Conservation (phyloP, 2,329 filamentous ascomycete species). For the Neoarthrinium moseri region DNA sequence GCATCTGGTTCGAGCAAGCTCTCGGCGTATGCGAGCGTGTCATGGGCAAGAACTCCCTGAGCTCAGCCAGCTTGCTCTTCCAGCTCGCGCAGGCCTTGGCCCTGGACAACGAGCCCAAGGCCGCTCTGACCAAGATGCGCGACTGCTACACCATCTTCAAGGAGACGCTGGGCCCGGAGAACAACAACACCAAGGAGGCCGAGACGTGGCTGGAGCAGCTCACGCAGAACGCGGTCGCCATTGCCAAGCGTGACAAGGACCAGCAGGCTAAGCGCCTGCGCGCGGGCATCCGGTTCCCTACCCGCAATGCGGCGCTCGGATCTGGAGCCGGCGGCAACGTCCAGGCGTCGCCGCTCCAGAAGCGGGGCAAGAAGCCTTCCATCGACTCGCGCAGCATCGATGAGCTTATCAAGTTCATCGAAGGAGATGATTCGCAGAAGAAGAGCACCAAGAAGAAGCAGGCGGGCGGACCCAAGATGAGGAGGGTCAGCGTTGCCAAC, state of each 20-base stretch:
- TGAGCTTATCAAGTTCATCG: slow-evolving; percentile 91
- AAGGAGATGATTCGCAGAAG: slow-evolving; percentile 63
- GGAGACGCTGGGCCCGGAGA: slow-evolving; percentile 77
- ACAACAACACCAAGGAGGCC: slow-evolving; percentile 97
- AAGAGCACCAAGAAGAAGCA: slow-evolving; percentile 55
- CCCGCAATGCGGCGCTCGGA: slow-evolving; percentile 61
- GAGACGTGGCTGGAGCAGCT: slow-evolving; percentile 96
- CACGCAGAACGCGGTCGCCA: slow-evolving; percentile 90
- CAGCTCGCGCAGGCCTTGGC: slow-evolving; percentile 94
- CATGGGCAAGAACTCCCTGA: slow-evolving; percentile 86
- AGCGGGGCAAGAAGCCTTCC: slow-evolving; percentile 32
- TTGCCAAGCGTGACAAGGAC: slow-evolving; percentile 92
- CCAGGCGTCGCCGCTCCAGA: slow-evolving; percentile 30
- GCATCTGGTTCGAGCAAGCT: slow-evolving; percentile 94
- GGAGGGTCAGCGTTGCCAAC: slow-evolving; percentile 32
- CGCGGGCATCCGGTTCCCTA: slow-evolving; percentile 66
- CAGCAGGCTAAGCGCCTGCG: slow-evolving; percentile 72
- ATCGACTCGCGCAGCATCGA: slow-evolving; percentile 85
- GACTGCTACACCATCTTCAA: slow-evolving; percentile 97
- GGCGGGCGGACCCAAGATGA: slow-evolving; percentile 54
- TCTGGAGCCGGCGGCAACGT: slow-evolving; percentile 32
- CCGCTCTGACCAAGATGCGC: slow-evolving; percentile 87
- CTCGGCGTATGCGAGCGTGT: slow-evolving; percentile 85
- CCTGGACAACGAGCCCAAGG: slow-evolving; percentile 92
- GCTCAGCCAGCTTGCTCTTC: slow-evolving; percentile 92